These are phyloP conservation scores for Spinellus fusiger DNA, from an alignment of 192 early-diverging fungal species.

Conservation along the genomic window DNA sequence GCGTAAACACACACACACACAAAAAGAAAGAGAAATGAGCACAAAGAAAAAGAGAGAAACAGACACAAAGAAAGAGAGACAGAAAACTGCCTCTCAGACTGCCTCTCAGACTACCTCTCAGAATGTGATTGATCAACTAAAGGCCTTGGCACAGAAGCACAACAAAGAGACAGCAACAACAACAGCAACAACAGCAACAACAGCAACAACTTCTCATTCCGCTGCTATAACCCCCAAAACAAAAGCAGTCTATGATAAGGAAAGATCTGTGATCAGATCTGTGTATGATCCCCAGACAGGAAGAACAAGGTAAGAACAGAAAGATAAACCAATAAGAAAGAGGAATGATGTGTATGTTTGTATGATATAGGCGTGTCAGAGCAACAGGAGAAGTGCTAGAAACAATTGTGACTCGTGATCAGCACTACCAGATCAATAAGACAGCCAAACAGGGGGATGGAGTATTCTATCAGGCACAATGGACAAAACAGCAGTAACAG, in stretches of 20 bases:
- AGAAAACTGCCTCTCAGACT: too few relatives aligned
- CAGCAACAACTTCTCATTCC: neutral
- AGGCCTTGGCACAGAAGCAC: slow-evolving; percentile 16
- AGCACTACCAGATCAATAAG: slow-evolving; percentile 42
- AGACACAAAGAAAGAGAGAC: slow-evolving; percentile 5
- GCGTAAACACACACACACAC: neutral
- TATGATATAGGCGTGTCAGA: slow-evolving; percentile 34
- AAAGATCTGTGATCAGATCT: slow-evolving; percentile 32
- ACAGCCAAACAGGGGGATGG: slow-evolving; percentile 42
- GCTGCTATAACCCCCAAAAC: slow-evolving; percentile 36
- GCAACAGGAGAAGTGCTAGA: slow-evolving; percentile 49
- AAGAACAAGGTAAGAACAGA: slow-evolving; percentile 32
- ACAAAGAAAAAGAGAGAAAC: neutral
- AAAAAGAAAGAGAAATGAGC: neutral
- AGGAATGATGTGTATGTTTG: neutral
- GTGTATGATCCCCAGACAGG: slow-evolving; percentile 46
- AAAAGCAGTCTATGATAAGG: slow-evolving; percentile 37
- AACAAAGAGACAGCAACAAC: too few relatives aligned
- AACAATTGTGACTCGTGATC: slow-evolving; percentile 40
- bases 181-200: slow-evolving; percentile 11
- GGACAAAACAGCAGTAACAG: neutral
- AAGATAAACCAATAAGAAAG: neutral
- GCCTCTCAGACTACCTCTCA: too few relatives aligned
- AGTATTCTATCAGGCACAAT: slow-evolving; percentile 15
- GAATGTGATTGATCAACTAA: slow-evolving; percentile 4